Evolutionary conservation across 805 yeast species (phyloP).

Genomic region (Kuraishia floccosa): DNA sequence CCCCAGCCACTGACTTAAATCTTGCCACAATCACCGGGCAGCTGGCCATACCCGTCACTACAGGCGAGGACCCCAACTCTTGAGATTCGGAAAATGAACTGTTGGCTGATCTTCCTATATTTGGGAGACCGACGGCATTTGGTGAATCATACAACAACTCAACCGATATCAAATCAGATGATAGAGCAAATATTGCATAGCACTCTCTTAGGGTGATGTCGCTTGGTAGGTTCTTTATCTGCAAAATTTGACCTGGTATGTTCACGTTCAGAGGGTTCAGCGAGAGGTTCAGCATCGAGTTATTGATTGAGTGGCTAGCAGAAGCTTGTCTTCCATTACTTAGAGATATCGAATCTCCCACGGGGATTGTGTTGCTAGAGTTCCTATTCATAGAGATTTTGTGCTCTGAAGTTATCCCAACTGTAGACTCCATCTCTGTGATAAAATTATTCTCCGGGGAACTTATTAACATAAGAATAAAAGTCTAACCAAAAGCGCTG

Average conservation of each 20-base stretch:
- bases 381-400: too few relatives aligned
- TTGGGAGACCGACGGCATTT: constrained; percentile 23
- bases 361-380: too few relatives aligned
- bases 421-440: too few relatives aligned
- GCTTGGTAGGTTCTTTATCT: constrained; percentile 45
- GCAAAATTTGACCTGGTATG: constrained; percentile 11
- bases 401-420: too few relatives aligned
- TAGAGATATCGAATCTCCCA: too few relatives aligned
- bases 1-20: constrained; percentile 31
- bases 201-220: constrained; percentile 62
- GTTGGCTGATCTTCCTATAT: too few relatives aligned
- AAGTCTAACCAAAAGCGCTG: too few relatives aligned
- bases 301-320: constrained; percentile 1
- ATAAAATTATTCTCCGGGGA: too few relatives aligned
- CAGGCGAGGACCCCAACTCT: constrained; percentile 1
- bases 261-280: background rate
- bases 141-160: constrained; percentile 27
- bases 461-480: too few relatives aligned
- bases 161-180: constrained; percentile 45
- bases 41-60: constrained; percentile 5
- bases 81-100: constrained; percentile 7
- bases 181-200: constrained; percentile 53
- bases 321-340: constrained; percentile 1
- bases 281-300: constrained; percentile 1
- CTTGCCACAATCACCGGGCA: constrained; percentile 29